Conservation (phyloP, 768 basidiomycete species). For the Leucogyrophana mollusca region DNA sequence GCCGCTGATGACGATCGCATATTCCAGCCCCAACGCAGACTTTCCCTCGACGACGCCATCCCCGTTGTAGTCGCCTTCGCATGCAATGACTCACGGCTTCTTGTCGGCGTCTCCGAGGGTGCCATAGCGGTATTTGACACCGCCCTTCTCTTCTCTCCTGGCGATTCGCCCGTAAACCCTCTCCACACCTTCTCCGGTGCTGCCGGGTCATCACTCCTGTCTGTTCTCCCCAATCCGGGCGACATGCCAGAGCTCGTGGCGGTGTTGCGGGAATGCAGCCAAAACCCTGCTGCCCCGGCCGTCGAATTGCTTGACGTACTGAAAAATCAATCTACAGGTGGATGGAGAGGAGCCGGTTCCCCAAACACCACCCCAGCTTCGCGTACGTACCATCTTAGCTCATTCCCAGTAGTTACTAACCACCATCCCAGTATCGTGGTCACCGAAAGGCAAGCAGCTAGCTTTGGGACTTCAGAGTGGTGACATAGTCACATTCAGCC, state of each 20-base stretch:
- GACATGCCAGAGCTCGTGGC: constrained; percentile 57
- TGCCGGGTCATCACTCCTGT: constrained; percentile 44
- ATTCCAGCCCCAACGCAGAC: constrained; percentile 52
- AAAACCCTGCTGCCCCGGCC: constrained; percentile 34
- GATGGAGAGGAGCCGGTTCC: constrained; percentile 55
- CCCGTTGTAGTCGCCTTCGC: constrained; percentile 59
- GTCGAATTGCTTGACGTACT: constrained; percentile 63
- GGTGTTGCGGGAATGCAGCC: constrained; percentile 43
- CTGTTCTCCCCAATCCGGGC: constrained; percentile 67
- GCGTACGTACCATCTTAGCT: constrained; percentile 40
- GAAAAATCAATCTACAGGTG: constrained; percentile 41
- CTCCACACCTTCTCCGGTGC: constrained; percentile 45
- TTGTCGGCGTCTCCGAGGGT: constrained; percentile 60
- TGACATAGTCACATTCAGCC: constrained; percentile 66
- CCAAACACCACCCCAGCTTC: constrained; percentile 54
- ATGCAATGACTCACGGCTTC: constrained; percentile 53
- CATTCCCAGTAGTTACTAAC: constrained; percentile 8
- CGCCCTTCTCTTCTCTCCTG: constrained; percentile 45
- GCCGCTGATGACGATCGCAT: constrained; percentile 36
- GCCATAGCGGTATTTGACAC: constrained; percentile 62
- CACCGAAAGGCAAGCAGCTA: constrained; percentile 83
- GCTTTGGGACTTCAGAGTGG: constrained; percentile 72
- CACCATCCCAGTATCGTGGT: constrained; percentile 67
- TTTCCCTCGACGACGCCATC: constrained; percentile 42
- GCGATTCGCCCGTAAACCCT: constrained; percentile 43